phyloP scores from a whole-genome alignment of 129 eudicot genomes.

The Erigeron canadensis region DNA sequence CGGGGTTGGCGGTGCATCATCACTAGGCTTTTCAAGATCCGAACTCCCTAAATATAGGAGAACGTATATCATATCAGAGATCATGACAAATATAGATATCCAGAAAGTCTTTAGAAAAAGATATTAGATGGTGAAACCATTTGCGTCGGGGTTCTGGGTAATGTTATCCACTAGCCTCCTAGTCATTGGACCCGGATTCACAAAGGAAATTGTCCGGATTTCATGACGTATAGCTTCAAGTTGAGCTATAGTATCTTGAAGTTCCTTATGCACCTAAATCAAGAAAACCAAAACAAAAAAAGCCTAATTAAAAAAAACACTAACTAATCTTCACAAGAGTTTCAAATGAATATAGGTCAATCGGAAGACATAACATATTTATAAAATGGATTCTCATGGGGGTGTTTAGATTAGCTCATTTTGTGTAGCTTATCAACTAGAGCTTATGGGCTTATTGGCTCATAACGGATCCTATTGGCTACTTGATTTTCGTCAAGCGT shows the following conservation, averaged over 20 bases:
- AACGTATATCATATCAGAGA: slow-evolving; percentile 17
- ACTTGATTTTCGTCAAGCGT: too few relatives aligned
- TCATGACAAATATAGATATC: slow-evolving; percentile 7
- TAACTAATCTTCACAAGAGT: slow-evolving; percentile 12
- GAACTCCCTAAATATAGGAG: slow-evolving; percentile 31
- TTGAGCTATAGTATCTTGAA: slow-evolving; percentile 90
- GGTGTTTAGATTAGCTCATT: too few relatives aligned
- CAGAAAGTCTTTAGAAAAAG: background rate
- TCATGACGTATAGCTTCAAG: slow-evolving; percentile 90
- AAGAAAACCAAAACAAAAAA: background rate
- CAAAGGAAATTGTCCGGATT: slow-evolving; percentile 61
- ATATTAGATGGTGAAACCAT: slow-evolving; percentile 35
- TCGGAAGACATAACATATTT: slow-evolving; percentile 3
- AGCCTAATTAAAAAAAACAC: background rate
- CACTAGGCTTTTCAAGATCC: slow-evolving; percentile 33
- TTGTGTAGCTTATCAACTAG: too few relatives aligned
- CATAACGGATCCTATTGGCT: too few relatives aligned
- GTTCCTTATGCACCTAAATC: slow-evolving; percentile 82
- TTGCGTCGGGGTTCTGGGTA: slow-evolving; percentile 25
- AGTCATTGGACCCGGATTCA: slow-evolving; percentile 82
- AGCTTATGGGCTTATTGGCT: too few relatives aligned
- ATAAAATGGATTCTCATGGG: background rate
- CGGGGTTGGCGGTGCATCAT: slow-evolving; percentile 26
- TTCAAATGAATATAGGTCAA: slow-evolving; percentile 20
- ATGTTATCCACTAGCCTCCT: slow-evolving; percentile 59